Base-by-base conservation (phyloP, 768 basidiomycete genomes). In the Auricularia cornea region DNA sequence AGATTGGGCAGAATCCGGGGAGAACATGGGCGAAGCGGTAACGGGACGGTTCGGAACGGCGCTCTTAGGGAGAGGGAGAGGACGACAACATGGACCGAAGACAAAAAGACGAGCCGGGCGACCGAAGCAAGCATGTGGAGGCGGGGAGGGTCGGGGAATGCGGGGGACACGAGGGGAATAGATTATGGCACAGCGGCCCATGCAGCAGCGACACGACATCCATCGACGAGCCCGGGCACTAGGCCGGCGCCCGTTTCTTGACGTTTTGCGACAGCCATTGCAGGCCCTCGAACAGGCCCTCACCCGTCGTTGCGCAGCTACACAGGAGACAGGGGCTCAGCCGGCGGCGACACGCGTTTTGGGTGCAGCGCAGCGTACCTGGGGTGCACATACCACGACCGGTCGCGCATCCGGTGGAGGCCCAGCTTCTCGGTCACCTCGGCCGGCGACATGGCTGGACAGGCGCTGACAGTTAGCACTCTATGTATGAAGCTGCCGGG, bases 331-430 rank as follows among this genome's bases (percentile, higher is more conserved):
- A 51, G 32, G 8, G 31, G 33, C n/a, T 41, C 23, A 18, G 44
- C 20, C 18, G 44, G 23, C n/a, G 48, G 31, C 38, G 33, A 23
- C 52, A 26, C 32, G 6, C 32, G 62, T 57, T 29, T 5, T 8
- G 35, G 10, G 35, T 8, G 10, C n/a, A 61, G 52, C 31, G 20
- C 62, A 61, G 48, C 84, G 69, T 75, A 96, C 90, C 94, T 97
- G 60, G 96, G 96, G 78, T 98, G 96, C 61, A 98, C 95, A 83
- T 98, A 98, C 96, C 96, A 98, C 74, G 90, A 94, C 65, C 96
- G 83, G 71, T 98, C 95, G 65, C 92, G 88, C 96, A 98, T 98
- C 69, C 89, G 83, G 74, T 97, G 91, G 67, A 98, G 79, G 41
- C 95, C 95, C 51, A 98, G 78, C 75, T 96, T 97, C 77, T 98